These are phyloP conservation scores for Colletotrichum australisinense DNA, from an alignment of 2,329 filamentous ascomycete species.

Conservation along the genomic window DNA sequence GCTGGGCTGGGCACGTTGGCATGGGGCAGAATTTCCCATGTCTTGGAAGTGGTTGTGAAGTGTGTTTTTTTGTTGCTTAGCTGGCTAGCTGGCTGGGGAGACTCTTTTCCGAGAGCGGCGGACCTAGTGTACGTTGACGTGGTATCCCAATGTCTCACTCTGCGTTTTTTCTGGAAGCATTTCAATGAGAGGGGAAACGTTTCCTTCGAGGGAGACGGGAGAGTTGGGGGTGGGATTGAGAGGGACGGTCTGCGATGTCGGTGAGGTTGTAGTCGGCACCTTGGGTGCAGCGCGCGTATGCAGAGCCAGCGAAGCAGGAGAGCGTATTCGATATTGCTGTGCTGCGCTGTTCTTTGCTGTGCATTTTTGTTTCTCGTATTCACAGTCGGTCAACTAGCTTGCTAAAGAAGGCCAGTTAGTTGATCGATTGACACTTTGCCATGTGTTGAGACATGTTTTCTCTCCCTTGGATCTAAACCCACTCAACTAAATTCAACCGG, in stretches of 20 bases:
- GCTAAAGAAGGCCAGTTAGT: too few species aligned
- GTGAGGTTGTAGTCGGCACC: constrained; percentile 3
- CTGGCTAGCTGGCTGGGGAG: background rate
- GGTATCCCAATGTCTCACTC: constrained; percentile 7
- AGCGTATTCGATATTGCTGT: background rate
- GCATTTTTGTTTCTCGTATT: constrained; percentile 13
- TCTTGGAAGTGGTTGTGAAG: background rate
- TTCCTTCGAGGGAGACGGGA: background rate
- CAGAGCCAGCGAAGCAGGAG: constrained; percentile 8
- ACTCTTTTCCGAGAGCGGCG: background rate
- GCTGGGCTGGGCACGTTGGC: background rate
- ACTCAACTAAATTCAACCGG: background rate
- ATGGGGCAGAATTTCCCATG: background rate
- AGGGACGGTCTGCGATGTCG: constrained; percentile 12
- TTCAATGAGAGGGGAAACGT: background rate
- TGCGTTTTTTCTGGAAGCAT: constrained; percentile 7
- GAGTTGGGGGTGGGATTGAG: background rate
- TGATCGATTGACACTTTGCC: background rate
- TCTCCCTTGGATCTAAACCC: background rate
- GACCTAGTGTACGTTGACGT: background rate
- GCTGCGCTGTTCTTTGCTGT: background rate
- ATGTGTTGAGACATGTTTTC: background rate
- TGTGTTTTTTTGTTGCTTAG: background rate
- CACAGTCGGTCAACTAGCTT: background rate
- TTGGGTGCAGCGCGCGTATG: background rate